Evolutionary conservation across 1,139 yeast genomes (phyloP).

Genomic region (Blastobotrys serpentis): DNA sequence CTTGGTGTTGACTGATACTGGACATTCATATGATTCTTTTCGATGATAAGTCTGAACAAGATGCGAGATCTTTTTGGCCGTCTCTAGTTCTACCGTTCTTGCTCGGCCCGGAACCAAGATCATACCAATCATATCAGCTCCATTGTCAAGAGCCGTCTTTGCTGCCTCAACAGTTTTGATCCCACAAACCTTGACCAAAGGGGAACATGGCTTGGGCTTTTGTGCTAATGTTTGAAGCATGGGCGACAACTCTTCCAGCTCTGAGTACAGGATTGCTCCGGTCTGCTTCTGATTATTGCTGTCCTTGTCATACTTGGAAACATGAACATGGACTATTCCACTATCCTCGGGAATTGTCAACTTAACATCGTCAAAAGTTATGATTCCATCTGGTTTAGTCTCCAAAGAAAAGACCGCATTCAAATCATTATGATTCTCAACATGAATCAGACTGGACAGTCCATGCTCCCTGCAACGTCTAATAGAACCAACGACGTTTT

Average conservation of each 20-base stretch:
- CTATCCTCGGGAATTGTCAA: neutral
- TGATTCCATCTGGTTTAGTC: conserved; percentile 16
- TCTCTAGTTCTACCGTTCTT: conserved; percentile 59
- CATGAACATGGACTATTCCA: conserved; percentile 9
- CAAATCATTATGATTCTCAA: conserved; percentile 12
- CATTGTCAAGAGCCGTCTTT: conserved; percentile 57
- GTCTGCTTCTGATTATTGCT: neutral
- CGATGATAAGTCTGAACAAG: conserved; percentile 29
- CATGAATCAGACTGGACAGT: conserved; percentile 17
- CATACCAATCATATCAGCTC: conserved; percentile 79
- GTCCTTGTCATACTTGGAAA: neutral
- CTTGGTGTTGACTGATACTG: conserved; percentile 6
- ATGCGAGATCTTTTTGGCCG: conserved; percentile 55
- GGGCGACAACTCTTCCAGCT: conserved; percentile 6
- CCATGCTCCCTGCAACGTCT: conserved; percentile 18
- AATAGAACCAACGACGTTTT: conserved; percentile 9
- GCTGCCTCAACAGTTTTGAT: conserved; percentile 66
- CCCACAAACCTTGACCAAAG: conserved; percentile 80
- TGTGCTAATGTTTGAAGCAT: neutral
- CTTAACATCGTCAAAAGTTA: conserved; percentile 10
- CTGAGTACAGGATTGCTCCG: neutral
- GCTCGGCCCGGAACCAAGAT: conserved; percentile 81
- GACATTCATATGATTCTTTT: neutral
- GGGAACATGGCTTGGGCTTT: conserved; percentile 13
- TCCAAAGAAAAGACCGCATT: conserved; percentile 8